A percentile compares a stretch with the other conserved stretches of the same genome.
phyloP scores from a whole-genome alignment of 345 rosid species.

The Adansonia digitata region DNA sequence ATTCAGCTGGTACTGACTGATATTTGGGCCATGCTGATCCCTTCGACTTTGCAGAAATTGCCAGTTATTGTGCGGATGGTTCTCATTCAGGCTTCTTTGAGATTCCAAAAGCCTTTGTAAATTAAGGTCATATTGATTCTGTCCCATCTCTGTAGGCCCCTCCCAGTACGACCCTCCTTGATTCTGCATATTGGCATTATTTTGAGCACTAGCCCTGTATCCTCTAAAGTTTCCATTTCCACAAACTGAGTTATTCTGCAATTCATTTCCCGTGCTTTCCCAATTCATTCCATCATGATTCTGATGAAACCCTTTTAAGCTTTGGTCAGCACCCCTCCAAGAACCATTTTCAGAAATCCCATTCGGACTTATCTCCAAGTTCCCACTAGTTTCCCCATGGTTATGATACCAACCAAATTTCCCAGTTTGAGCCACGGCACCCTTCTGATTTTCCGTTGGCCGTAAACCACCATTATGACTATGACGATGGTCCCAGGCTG shows the following conservation, averaged over 20 bases:
- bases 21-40: not conserved
- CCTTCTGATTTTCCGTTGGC: slow-evolving; percentile 13
- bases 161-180: not conserved
- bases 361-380: not conserved
- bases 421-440: slow-evolving; percentile 17
- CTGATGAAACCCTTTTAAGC: slow-evolving; percentile 9
- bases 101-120: slow-evolving; percentile 16
- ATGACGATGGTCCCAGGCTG: slow-evolving; percentile 12
- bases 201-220: not conserved
- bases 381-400: slow-evolving; percentile 11
- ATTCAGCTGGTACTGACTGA: not conserved
- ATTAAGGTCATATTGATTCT: slow-evolving; percentile 1
- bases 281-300: slow-evolving; percentile 8
- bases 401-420: slow-evolving; percentile 17
- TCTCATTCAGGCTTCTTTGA: slow-evolving; percentile 18
- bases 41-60: not conserved
- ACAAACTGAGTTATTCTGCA: slow-evolving; percentile 10
- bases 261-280: slow-evolving; percentile 15
- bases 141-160: not conserved
- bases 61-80: not conserved
- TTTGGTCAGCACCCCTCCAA: not conserved
- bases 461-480: slow-evolving; percentile 14
- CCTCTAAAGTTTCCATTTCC: slow-evolving; percentile 9
- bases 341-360: slow-evolving; percentile 2
- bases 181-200: slow-evolving; percentile 8